Evolutionary conservation across 345 rosid species (phyloP), one percentile per base, ranked within the genome.

Genomic region (Bruguiera sexangula): DNA sequence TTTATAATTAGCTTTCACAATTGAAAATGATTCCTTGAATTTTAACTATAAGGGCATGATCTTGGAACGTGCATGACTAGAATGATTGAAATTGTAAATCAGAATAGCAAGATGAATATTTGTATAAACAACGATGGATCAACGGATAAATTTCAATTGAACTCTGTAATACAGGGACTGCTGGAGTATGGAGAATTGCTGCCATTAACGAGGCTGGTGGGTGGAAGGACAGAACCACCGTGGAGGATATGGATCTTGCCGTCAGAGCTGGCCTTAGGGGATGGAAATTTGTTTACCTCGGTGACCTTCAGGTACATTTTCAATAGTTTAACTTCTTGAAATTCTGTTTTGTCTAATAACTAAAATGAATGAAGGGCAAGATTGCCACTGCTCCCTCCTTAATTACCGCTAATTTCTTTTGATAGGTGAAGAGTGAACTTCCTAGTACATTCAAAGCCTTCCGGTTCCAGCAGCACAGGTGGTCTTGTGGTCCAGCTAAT

Each of bases 401-500:
- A 8, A 16, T 56, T 24, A 15, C 30, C 5, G 22, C 5, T 24
- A 56, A 27, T 56, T 56, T 56, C 31, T 56, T 32, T 39, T 19
- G 53, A 66, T 57, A 92, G 99, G 99, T 85, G 76, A 96, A 92
- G 82, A 96, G 99, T 80, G 99, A 96, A 75, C 99, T 96, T 53
- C 99, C 99, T 6, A 96, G 99, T 84, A 96, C 98, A 64, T 96
- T 92, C 78, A 92, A 91, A 79, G 99, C 99, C 68, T 96, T 96
- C 82, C 87, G 98, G 2, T 96, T 86, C 75, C 99, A 96, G 86
- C 99, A 96, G 85, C 99, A 96, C 67, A 82, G 99, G 72, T 96
- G 99, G 99, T 96, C 99, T 31, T 96, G 99, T 69, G 99, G 99
- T 70, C 99, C 99, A 61, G 99, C 99, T n/a, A 96, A 96, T 80